These are phyloP conservation scores for Fomitopsis betulina DNA, from an alignment of 1,284 basidiomycete species.

Conservation along the genomic window DNA sequence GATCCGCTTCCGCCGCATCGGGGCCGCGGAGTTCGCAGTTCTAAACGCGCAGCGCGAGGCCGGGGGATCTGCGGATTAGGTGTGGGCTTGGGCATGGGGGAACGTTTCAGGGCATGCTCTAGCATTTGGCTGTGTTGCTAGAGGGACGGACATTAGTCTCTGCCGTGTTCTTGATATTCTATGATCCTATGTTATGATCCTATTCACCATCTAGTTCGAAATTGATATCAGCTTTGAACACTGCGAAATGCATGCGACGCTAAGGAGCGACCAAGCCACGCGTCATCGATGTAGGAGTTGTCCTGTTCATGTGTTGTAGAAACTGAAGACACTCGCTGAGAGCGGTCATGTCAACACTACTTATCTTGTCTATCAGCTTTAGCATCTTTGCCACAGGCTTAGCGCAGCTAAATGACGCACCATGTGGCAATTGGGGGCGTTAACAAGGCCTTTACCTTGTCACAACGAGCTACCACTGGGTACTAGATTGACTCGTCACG, in stretches of 20 bases:
- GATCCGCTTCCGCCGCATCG: constrained; percentile 24
- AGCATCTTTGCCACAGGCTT: not conserved
- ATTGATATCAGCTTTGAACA: not conserved
- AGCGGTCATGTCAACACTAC: not conserved
- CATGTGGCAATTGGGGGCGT: no score
- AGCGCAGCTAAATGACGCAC: not conserved
- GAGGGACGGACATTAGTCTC: not conserved
- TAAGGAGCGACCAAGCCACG: not conserved
- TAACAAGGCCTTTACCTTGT: no score
- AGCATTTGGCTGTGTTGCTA: not conserved
- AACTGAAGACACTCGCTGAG: not conserved
- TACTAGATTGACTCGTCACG: not conserved
- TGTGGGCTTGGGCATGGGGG: not conserved
- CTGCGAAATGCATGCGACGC: not conserved
- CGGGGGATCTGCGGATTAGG: constrained; percentile 9
- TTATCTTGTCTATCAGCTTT: not conserved
- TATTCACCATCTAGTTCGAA: not conserved
- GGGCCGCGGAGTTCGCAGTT: constrained; percentile 19
- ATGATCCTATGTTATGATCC: not conserved
- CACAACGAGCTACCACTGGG: no score
- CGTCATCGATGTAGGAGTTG: not conserved
- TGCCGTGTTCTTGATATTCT: not conserved
- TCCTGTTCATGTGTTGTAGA: not conserved
- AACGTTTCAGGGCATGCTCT: not conserved
- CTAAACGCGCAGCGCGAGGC: constrained; percentile 20